These are phyloP conservation scores for Scedosporium aurantiacum DNA, from an alignment of 2,329 filamentous ascomycete species.

Conservation along the genomic window DNA sequence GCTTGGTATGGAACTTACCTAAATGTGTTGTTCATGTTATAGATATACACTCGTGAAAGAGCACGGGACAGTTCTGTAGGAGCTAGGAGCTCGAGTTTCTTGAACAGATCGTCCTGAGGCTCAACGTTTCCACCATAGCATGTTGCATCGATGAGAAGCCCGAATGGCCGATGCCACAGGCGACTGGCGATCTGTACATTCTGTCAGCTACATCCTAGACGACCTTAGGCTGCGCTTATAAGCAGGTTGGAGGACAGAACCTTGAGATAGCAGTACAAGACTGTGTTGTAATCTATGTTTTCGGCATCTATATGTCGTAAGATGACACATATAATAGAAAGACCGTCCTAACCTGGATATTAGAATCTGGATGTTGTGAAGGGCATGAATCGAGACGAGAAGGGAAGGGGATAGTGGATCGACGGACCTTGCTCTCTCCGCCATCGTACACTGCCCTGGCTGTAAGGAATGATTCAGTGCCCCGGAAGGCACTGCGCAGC, in stretches of 20 bases:
- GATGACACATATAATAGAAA: conserved; percentile 59
- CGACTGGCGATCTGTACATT: conserved; percentile 51
- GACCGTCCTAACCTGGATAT: conserved; percentile 40
- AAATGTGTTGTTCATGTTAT: conserved; percentile 65
- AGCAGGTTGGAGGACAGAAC: conserved; percentile 22
- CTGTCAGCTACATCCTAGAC: neutral
- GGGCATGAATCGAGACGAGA: neutral
- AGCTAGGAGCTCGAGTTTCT: conserved; percentile 50
- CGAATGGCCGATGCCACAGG: conserved; percentile 59
- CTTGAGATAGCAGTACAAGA: conserved; percentile 59
- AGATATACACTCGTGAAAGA: conserved; percentile 52
- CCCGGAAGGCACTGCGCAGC: conserved; percentile 56
- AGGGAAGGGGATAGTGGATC: neutral
- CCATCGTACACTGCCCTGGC: conserved; percentile 59
- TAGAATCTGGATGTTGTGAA: conserved; percentile 5
- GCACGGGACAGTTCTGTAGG: conserved; percentile 50
- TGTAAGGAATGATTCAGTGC: conserved; percentile 52
- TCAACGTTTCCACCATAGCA: conserved; percentile 60
- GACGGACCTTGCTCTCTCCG: conserved; percentile 51
- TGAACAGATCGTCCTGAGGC: conserved; percentile 53
- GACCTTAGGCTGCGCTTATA: conserved; percentile 10
- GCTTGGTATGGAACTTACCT: conserved; percentile 26
- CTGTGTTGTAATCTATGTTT: conserved; percentile 52
- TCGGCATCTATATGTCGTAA: conserved; percentile 57
- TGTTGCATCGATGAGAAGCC: conserved; percentile 56